Base-by-base conservation (phyloP, 331 rosid species). In the Rosa hybrid region DNA sequence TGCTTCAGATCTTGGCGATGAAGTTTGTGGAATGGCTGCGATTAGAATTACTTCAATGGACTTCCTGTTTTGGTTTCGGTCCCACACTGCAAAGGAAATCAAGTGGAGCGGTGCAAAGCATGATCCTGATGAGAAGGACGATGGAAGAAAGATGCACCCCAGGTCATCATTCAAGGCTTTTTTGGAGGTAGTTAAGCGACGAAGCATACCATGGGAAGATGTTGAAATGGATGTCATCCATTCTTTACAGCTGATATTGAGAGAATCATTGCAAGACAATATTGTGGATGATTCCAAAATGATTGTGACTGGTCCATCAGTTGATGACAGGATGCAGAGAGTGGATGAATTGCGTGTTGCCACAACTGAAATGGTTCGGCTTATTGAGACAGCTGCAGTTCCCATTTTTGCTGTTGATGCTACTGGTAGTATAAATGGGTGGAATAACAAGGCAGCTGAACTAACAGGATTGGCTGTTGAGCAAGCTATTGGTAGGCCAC, bases 91-190 rank as follows among this genome's bases (percentile, higher is more conserved):
- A 11, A 86, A 81, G 83, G 90, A 86, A 81, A 81, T 86, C 62
- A 86, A 81, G 82, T 86, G 87, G 90, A 79, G 87, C 21, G 87
- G 90, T 54, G 81, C 78, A 23, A 86, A 81, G 84, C 84, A 81
- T 69, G 82, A 84, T 70, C 90, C 87, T 12, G 76, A 71, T 56
- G 90, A 84, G 60, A 77, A 84, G 78, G 87, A 81, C 13, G 80
- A 84, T 60, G 87, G 86, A 81, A 81, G 90, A 72, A 86, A 78
- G 44, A 84, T 84, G 87, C 86, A 84, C 46, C 90, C 90, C 7
- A 86, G 87, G 74, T 86, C 87, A 45, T 86, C 90, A 11, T 81
- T 86, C 80, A 86, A 84, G 82, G 87, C 87, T 75, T 86, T 86
- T 64, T 74, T 86, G 60, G 90, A 86, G 76, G 90, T 86, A 65